Base-by-base conservation (phyloP, 2,329 filamentous ascomycete genomes). In the Diatrype stigma region DNA sequence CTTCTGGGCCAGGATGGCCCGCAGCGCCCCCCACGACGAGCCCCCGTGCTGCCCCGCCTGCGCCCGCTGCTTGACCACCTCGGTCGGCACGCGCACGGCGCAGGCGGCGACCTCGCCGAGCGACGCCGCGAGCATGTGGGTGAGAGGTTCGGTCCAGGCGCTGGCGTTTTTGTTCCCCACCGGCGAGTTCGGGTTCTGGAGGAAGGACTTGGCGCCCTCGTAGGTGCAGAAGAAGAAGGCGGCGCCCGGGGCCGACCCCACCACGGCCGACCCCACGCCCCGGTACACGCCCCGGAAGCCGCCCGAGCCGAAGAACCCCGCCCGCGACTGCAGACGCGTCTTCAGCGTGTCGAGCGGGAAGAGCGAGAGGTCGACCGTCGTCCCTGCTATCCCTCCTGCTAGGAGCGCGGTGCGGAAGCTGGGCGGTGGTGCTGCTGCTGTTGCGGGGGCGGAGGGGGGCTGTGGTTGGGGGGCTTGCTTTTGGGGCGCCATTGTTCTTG, bases 331-430 rank as follows among this genome's bases (percentile, higher is more conserved):
- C 6, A 99, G 89, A 16, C 94, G 91, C 42, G 95, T 99, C 75
- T 99, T 99, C 67, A 99, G 86, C 0, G 94, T 99, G 80, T 99
- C 95, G 78, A 99, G 90, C 1, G 94, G 94, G 77, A 89, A 99
- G 67, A 99, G 89, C 50, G 91, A 91, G 64, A 96, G 86, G 81
- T 99, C 94, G 71, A 97, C 94, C 14, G 92, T 96, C 45, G 94
- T 94, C 67, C 94, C 94, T 60, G 94, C 94, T 59, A 96, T 76
- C 65, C 86, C 94, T 70, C 94, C 94, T 60, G 94, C 90, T 78
- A 86, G 69, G 62, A 86, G 82, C 64, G 83, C 81, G 23, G 80
- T 77, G 49, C 77, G 76, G 74, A 84, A 85, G 63, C 12, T 23
- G 76, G 67, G 35, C 74, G 72, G 61, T 62, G 51, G 51, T 60